Evolutionary conservation across 148 eudicot species (phyloP), one percentile per base, ranked within the genome.

Genomic region (Camellia lanceoleosa): DNA sequence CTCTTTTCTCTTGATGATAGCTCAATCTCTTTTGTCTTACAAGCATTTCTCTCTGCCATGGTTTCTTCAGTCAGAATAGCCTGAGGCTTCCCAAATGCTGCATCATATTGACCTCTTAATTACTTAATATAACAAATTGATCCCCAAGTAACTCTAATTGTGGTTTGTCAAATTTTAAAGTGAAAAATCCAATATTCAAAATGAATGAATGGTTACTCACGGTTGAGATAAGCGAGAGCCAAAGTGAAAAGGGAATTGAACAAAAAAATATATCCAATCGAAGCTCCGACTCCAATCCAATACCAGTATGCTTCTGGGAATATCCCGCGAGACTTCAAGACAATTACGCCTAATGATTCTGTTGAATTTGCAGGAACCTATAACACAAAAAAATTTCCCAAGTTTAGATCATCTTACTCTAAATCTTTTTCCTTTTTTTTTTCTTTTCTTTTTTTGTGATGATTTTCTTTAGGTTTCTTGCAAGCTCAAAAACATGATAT

Each of bases 221-320:
- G 85, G 78, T 88, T 79, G 60, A 88, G 85, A 78, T 81, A 85
- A 68, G 80, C 47, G 46, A 87, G 86, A 85, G 86, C 84, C 51
- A 87, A 47, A 30, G 80, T 76, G 79, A 41, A 80, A 51, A 80
- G 49, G 63, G 81, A 43, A 79, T 86, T 85, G 82, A 86, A 86
- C 1, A 86, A 64, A 18, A 88, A 59, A 52, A 77, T 43, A 68
- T 81, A 84, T 59, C 82, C 91, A 59, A 79, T 71, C 16, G 71
- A 38, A 66, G 80, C 89, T 81, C 86, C 91, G 54, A 89, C 76
- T n/a, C 87, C 91, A 18, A 89, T 56, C 91, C 91, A 89, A 63
- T 86, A 89, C 91, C 91, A 89, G 30, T 71, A 15, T 30, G 83
- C 83, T 38, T 83, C 79, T 15, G 89, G 82, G 55, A 81, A 82